Conservation (phyloP, 73 alveolate species). For the Paramecium primaurelia region DNA sequence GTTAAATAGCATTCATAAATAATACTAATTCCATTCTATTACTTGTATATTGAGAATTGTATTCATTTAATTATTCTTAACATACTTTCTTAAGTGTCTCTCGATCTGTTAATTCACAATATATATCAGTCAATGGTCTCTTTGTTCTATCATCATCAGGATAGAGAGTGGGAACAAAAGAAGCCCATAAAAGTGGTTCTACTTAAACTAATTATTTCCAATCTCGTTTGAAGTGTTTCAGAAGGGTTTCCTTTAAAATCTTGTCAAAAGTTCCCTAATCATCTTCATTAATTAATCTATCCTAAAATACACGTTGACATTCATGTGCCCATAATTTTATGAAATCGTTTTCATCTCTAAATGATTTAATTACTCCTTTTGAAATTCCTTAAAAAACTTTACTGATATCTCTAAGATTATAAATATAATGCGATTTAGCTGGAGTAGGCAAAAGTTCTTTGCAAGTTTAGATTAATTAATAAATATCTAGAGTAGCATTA, state of each 20-base stretch:
- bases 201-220: conserved; percentile 86
- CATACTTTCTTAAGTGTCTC: conserved; percentile 77
- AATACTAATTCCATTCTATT: conserved; percentile 97
- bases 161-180: conserved; percentile 86
- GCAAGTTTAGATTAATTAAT: conserved; percentile 74
- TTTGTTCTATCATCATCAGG: conserved; percentile 80
- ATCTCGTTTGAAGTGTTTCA: conserved; percentile 84
- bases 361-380: conserved; percentile 78
- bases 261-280: conserved; percentile 85
- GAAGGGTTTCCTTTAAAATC: conserved; percentile 84
- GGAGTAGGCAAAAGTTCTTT: conserved; percentile 99
- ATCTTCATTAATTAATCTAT: conserved; percentile 94
- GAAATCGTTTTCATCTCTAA: conserved; percentile 84
- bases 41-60: conserved; percentile 73
- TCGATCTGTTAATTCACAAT: conserved; percentile 85
- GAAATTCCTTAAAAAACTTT: conserved; percentile 98
- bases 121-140: conserved; percentile 70
- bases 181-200: conserved; percentile 90
- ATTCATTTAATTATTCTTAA: conserved; percentile 71
- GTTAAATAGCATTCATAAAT: conserved; percentile 98
- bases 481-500: conserved; percentile 83
- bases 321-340: conserved; percentile 99
- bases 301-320: conserved; percentile 98
- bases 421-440: conserved; percentile 99
- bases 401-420: conserved; percentile 98